phyloP scores from a whole-genome alignment of 352 stramenopile species.

The Globisporangium ultimum region DNA sequence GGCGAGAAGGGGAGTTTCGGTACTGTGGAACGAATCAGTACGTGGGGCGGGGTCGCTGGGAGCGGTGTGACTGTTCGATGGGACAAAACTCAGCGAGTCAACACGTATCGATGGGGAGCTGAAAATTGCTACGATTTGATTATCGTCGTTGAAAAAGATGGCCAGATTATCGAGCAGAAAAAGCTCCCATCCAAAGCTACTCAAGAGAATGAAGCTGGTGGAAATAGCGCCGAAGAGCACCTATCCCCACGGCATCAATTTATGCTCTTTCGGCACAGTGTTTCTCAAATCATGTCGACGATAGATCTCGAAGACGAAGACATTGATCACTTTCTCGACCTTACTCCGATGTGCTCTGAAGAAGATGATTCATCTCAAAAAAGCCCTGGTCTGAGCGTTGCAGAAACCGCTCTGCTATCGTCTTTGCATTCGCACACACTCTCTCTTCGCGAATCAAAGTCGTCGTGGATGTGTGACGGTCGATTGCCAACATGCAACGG shows the following conservation, averaged over 20 bases:
- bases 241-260: constrained; percentile 50
- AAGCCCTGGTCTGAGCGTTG: constrained; percentile 10
- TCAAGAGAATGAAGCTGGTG: constrained; percentile 15
- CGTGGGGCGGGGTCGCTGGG: constrained; percentile 71
- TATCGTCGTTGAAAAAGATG: constrained; percentile 58
- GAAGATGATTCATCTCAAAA: background rate
- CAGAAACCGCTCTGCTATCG: constrained; percentile 26
- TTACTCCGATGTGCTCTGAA: constrained; percentile 21
- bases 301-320: constrained; percentile 49
- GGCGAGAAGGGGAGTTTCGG: constrained; percentile 52
- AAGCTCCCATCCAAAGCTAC: constrained; percentile 31
- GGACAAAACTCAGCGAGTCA: constrained; percentile 82
- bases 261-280: constrained; percentile 55
- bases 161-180: constrained; percentile 41
- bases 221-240: constrained; percentile 14
- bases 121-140: constrained; percentile 77
- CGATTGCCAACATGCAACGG: constrained; percentile 48
- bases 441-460: constrained; percentile 38
- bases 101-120: constrained; percentile 79
- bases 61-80: constrained; percentile 77
- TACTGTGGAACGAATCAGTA: constrained; percentile 77
- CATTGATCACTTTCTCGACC: constrained; percentile 53
- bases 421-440: constrained; percentile 56
- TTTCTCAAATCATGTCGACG: constrained; percentile 39
- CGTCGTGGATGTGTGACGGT: constrained; percentile 77